Conservation (phyloP, 805 yeast genomes). For the Ogataea neopini region DNA sequence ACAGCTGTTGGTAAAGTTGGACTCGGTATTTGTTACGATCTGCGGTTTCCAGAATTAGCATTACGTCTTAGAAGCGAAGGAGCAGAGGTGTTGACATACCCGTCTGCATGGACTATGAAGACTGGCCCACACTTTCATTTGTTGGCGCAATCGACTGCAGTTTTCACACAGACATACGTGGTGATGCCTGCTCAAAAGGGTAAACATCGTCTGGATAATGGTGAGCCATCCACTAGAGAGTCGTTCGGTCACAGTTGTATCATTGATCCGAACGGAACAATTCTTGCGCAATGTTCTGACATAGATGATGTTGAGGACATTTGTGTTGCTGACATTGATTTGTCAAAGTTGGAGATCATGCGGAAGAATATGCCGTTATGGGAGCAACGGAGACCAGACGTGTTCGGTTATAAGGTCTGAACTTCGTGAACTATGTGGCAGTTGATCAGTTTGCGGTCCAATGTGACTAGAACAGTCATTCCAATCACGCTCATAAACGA, state of each 20-base stretch:
- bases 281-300: slow-evolving; percentile 60
- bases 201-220: slow-evolving; percentile 56
- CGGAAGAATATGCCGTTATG: slow-evolving; percentile 76
- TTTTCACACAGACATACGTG: slow-evolving; percentile 85
- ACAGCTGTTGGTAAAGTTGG: slow-evolving; percentile 69
- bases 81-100: slow-evolving; percentile 76
- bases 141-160: slow-evolving; percentile 80
- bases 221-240: slow-evolving; percentile 48
- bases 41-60: slow-evolving; percentile 83
- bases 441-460: too few relatives aligned
- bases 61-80: slow-evolving; percentile 63
- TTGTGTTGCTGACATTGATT: slow-evolving; percentile 68
- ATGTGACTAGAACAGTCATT: too few relatives aligned
- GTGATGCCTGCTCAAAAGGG: slow-evolving; percentile 91
- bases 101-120: slow-evolving; percentile 89
- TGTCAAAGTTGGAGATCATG: slow-evolving; percentile 46
- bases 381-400: slow-evolving; percentile 68
- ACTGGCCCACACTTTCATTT: slow-evolving; percentile 94
- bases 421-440: not conserved
- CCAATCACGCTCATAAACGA: too few relatives aligned
- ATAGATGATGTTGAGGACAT: slow-evolving; percentile 40
- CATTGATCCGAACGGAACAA: slow-evolving; percentile 90
- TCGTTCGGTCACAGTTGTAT: slow-evolving; percentile 88
- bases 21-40: slow-evolving; percentile 78
- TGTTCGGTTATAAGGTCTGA: slow-evolving; percentile 46